Conservation (phyloP, 352 stramenopile genomes). For the Proteromonas lacertae region DNA sequence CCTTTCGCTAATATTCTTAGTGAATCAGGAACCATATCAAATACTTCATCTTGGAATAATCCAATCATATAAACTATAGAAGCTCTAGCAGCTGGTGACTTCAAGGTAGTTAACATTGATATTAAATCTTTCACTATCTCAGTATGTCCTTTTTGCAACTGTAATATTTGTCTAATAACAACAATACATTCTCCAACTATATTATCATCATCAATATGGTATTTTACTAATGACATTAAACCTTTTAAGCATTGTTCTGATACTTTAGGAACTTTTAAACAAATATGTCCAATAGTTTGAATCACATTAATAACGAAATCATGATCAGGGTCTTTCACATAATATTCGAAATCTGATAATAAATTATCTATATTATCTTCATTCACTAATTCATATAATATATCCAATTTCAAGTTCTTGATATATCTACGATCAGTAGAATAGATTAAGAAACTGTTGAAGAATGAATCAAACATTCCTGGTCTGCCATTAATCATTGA, state of each 20-base stretch:
- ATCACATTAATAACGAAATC: conserved; percentile 67
- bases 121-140: conserved; percentile 14
- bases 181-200: conserved; percentile 69
- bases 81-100: conserved; percentile 25
- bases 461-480: conserved; percentile 70
- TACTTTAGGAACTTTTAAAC: conserved; percentile 33
- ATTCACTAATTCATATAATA: conserved; percentile 57
- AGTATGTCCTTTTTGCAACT: conserved; percentile 30
- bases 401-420: conserved; percentile 73
- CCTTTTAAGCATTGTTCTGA: conserved; percentile 52
- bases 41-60: conserved; percentile 29
- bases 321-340: conserved; percentile 67
- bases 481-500: conserved; percentile 61
- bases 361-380: conserved; percentile 58
- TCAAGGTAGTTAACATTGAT: conserved; percentile 6
- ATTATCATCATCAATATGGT: conserved; percentile 35
- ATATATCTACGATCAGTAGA: conserved; percentile 70
- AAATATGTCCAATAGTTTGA: conserved; percentile 51
- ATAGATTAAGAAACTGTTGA: conserved; percentile 84
- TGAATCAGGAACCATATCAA: conserved; percentile 24
- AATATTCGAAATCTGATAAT: conserved; percentile 70
- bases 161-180: conserved; percentile 67
- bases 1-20: conserved; percentile 37
- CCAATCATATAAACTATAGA: conserved; percentile 63
- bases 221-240: conserved; percentile 18